phyloP scores from a whole-genome alignment of 257 asterid genomes.

The Apocynum venetum region DNA sequence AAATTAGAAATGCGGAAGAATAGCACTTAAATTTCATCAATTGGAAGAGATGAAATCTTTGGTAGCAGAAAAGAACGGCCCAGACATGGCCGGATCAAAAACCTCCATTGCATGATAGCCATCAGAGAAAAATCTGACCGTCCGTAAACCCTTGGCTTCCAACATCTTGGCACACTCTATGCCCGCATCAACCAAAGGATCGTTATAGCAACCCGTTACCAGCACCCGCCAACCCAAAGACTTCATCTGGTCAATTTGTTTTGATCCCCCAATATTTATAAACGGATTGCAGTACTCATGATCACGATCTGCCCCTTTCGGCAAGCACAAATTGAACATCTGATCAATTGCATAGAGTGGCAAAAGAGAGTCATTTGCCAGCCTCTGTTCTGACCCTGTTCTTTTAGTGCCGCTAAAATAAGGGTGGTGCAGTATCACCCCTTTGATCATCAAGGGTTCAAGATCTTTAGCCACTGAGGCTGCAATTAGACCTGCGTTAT shows the following conservation, averaged over 20 bases:
- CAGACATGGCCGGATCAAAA: conserved; percentile 27
- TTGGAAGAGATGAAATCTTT: conserved; percentile 20
- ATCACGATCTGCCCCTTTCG: conserved; percentile 27
- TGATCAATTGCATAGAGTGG: conserved; percentile 16
- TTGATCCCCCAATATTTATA: conserved; percentile 22
- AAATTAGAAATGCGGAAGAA: not conserved
- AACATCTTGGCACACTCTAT: conserved; percentile 28
- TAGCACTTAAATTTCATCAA: too few species aligned
- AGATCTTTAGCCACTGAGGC: conserved; percentile 10
- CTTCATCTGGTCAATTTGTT: conserved; percentile 17
- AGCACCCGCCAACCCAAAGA: conserved; percentile 14
- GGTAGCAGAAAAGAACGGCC: conserved; percentile 14
- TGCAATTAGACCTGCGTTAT: conserved; percentile 27
- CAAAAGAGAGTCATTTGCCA: conserved; percentile 17
- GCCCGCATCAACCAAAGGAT: conserved; percentile 27
- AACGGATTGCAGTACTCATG: conserved; percentile 26
- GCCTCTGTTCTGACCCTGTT: conserved; percentile 23
- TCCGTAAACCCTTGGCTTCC: conserved; percentile 30
- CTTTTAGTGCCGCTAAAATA: conserved; percentile 24
- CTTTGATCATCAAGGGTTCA: conserved; percentile 27
- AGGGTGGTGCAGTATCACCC: conserved; percentile 33
- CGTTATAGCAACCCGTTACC: conserved; percentile 25
- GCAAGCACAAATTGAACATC: conserved; percentile 26
- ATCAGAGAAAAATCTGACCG: conserved; percentile 23
- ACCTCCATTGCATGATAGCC: conserved; percentile 45